Evolutionary conservation across 495 filamentous ascomycete species (phyloP).

Genomic region (Neurospora cerealis): DNA sequence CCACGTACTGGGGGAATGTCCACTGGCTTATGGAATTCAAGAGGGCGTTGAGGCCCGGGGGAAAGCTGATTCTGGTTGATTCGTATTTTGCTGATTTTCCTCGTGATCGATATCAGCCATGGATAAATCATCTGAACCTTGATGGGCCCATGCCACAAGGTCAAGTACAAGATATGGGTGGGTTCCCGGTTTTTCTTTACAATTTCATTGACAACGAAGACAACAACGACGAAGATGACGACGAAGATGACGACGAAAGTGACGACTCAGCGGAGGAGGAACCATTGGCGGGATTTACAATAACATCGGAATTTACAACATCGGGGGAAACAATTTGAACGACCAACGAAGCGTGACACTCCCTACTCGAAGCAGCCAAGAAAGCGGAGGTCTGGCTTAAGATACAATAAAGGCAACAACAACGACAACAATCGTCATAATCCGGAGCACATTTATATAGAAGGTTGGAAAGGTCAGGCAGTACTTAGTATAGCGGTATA

Average conservation of each 20-base stretch:
- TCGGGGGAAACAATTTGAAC: background rate
- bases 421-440: background rate
- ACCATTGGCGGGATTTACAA: too few species aligned
- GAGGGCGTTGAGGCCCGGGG: slow-evolving; percentile 10
- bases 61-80: slow-evolving; percentile 11
- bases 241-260: background rate
- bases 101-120: background rate
- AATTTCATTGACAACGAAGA: background rate
- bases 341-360: background rate
- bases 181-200: background rate
- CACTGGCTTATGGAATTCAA: slow-evolving; percentile 10
- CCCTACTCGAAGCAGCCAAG: background rate
- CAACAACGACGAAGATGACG: background rate
- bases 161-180: background rate
- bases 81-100: background rate
- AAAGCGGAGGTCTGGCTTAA: background rate
- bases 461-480: background rate
- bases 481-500: background rate
- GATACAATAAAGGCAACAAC: background rate
- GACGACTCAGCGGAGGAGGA: too few species aligned
- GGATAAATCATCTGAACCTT: background rate
- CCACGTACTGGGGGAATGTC: background rate
- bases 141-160: background rate
- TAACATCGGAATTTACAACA: background rate
- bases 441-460: background rate